These are phyloP conservation scores for Emmonsiellopsis sp. DNA, from an alignment of 2,329 filamentous ascomycete genomes.

Conservation along the genomic window DNA sequence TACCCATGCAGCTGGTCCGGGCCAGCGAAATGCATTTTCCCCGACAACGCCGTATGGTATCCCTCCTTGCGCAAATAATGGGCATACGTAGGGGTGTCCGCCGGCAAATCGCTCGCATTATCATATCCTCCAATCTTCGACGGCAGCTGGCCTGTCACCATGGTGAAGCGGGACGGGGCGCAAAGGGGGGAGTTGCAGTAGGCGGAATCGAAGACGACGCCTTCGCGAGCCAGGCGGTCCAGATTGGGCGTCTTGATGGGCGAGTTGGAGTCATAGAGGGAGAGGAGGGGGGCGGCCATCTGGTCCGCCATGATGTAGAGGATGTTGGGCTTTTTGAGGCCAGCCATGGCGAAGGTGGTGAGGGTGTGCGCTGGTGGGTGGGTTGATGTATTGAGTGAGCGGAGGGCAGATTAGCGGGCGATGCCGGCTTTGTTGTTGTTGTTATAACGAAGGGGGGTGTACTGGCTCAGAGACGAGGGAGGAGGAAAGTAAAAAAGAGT, in stretches of 20 bases:
- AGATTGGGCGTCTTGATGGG: conserved; percentile 90
- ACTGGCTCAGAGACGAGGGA: not conserved
- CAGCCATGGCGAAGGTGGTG: conserved; percentile 3
- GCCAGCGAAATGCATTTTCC: conserved; percentile 92
- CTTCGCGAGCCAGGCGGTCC: conserved; percentile 68
- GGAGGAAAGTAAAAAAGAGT: not conserved
- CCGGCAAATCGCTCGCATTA: conserved; percentile 76
- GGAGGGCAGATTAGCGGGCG: not conserved
- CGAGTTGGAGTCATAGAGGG: conserved; percentile 82
- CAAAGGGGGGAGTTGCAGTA: conserved; percentile 93
- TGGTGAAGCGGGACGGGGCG: conserved; percentile 84
- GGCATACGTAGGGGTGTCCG: conserved; percentile 82
- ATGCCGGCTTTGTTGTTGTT: not conserved
- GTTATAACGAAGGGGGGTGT: not conserved
- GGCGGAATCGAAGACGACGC: conserved; percentile 85
- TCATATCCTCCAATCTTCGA: conserved; percentile 89
- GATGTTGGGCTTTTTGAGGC: conserved; percentile 58
- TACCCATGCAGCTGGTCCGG: conserved; percentile 86
- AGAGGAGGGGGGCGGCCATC: conserved; percentile 79
- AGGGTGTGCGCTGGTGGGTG: not conserved
- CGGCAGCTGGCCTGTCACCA: conserved; percentile 86
- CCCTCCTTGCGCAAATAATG: conserved; percentile 79
- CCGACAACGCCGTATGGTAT: conserved; percentile 83
- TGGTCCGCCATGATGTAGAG: conserved; percentile 97
- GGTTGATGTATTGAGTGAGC: not conserved